Conservation (phyloP, 345 rosid genomes). For the Rhodamnia rubescens region DNA sequence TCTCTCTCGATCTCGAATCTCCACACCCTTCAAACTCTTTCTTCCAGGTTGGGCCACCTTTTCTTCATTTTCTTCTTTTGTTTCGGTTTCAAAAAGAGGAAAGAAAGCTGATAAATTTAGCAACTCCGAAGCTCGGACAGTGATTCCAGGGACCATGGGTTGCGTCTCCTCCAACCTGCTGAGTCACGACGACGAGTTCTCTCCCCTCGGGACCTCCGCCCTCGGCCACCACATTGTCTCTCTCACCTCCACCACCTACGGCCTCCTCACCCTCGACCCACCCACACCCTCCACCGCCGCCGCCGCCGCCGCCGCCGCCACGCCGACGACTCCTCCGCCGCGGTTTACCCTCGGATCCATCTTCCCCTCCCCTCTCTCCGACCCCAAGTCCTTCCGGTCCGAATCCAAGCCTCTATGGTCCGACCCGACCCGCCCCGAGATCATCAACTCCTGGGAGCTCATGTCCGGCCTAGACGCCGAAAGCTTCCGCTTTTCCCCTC, state of each 20-base stretch:
- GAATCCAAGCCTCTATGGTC: constrained; percentile 45
- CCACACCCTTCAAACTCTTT: background rate
- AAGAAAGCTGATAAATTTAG: background rate
- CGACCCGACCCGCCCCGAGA: constrained; percentile 45
- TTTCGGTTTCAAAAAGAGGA: background rate
- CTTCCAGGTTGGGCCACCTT: background rate
- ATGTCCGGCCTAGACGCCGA: constrained; percentile 75
- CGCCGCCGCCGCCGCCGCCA: background rate
- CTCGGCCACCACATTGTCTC: constrained; percentile 84
- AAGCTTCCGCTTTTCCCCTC: constrained; percentile 69
- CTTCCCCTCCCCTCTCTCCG: constrained; percentile 22
- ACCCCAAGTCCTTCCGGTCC: constrained; percentile 35
- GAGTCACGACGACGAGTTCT: constrained; percentile 64
- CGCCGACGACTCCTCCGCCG: constrained; percentile 47
- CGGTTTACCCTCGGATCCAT: constrained; percentile 38
- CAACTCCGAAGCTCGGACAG: background rate
- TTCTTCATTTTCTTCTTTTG: background rate
- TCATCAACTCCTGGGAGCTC: constrained; percentile 86
- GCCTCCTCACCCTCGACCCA: constrained; percentile 81
- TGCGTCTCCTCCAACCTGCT: constrained; percentile 84
- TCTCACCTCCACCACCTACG: constrained; percentile 90
- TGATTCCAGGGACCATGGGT: constrained; percentile 33
- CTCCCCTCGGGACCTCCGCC: constrained; percentile 57
- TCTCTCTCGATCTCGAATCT: background rate
- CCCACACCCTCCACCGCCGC: constrained; percentile 15